Evolutionary conservation across 148 eudicot species (phyloP), one percentile per base, ranked within the genome.

Genomic region (Chenopodium album): DNA sequence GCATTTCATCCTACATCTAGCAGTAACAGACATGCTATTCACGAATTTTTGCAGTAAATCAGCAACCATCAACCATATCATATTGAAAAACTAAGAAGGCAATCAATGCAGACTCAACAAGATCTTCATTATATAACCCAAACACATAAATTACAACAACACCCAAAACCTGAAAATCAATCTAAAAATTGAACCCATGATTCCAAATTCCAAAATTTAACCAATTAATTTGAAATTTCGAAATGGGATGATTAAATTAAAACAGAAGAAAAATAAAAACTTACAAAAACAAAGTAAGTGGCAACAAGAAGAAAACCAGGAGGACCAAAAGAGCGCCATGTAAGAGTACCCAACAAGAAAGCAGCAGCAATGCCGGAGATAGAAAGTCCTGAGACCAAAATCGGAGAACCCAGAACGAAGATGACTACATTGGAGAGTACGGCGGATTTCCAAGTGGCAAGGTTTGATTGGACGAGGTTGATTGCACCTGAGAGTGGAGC

Each of bases 221-320:
- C 22, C 62, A 56, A 56, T 56, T 14, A 56, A 14, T 56, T 56
- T 22, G 22, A 56, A 17, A 56, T 14, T 19, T 56, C 62, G 7
- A 56, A 56, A 56, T 14, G 62, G 62, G 62, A 17, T 6, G 32
- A 54, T 41, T 41, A 41, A 1, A 46, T 8, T 7, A 63, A 29
- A 19, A 59, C 26, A 75, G 13, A 77, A 56, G 75, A 76, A 34
- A 67, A 67, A 41, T 10, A 29, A 12, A 70, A 79, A 81, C 94
- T 90, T 79, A 95, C 98, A 82, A 93, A 83, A 72, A 95, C 90
- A 79, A 95, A 95, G 67, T 93, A 95, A 11, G 91, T 77, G 66
- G 98, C 98, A 46, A 95, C 98, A 56, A 95, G 97, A 75, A 95
- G 87, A 79, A 95, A 91, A 54, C 94, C 98, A 78, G 90, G 80